Base-by-base conservation (phyloP, 2,329 filamentous ascomycete species). In the Talaromyces pinophilus region DNA sequence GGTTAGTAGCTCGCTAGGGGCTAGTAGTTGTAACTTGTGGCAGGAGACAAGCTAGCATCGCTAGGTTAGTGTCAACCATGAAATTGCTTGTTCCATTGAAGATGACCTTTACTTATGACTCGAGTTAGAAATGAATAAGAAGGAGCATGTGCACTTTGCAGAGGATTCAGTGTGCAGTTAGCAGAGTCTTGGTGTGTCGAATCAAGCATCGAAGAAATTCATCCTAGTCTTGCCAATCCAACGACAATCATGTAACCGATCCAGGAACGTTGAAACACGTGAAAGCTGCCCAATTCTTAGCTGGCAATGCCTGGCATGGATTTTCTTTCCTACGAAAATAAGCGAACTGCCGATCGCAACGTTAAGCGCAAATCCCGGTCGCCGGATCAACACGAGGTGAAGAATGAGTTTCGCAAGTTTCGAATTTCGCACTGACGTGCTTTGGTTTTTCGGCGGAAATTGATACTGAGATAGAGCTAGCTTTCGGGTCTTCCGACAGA, bases 271-370 rank as follows among this genome's bases (percentile, higher is more conserved):
- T 59, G 22, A 28, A 44, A 59, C 35, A 59, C 52, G 52, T 44
- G 57, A 59, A 59, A 22, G 22, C 38, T 28, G 57, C 57, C 52
- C 30, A 57, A 38, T 22, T 3, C 30, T 5, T 28, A 19, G 19
- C 38, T 11, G 19, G 25, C 25, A 25, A 25, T 25, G 3, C 3
- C 25, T 25, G 25, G 38, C 13, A 28, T 28, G 35, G 33, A 19
- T 40, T 5, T 59, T 44, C 57, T 59, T 44, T 42, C 15, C 15
- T 19, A 30, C 40, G 30, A 59, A 38, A 59, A n/a, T 44, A 59
- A 25, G 35, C 28, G 40, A 22, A 59, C 57, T 44, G 57, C 57
- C 57, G 57, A 59, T 59, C 57, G 57, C 40, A 59, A 42, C 57
- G 40, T 44, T 17, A 2, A 17, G 35, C 19, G 57, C 57, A 59